These are phyloP conservation scores for Suillus fuscotomentosus DNA, from an alignment of 768 basidiomycete species.

Conservation along the genomic window DNA sequence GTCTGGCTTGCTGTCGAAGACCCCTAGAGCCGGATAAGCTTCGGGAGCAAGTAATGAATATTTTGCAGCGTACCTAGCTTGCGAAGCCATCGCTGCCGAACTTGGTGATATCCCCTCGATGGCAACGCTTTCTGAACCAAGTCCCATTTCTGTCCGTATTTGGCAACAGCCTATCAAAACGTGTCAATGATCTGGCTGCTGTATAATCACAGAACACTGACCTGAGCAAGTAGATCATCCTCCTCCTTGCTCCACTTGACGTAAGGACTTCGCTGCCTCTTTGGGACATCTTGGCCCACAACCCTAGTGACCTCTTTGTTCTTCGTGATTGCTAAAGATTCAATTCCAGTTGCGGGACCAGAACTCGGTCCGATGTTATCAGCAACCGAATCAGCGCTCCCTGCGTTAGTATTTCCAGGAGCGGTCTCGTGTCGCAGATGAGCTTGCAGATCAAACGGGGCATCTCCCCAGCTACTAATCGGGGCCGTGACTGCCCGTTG, in stretches of 20 bases:
- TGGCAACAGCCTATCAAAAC: slow-evolving; percentile 34
- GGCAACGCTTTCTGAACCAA: slow-evolving; percentile 40
- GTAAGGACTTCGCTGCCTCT: slow-evolving; percentile 39
- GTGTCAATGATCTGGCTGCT: background rate
- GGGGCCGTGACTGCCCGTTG: background rate
- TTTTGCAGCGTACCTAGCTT: slow-evolving; percentile 31
- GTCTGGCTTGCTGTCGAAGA: slow-evolving; percentile 37
- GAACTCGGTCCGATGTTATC: slow-evolving; percentile 6
- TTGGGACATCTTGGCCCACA: slow-evolving; percentile 31
- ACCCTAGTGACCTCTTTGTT: slow-evolving; percentile 25
- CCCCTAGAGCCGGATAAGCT: slow-evolving; percentile 16
- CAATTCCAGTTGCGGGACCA: background rate
- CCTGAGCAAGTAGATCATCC: slow-evolving; percentile 39
- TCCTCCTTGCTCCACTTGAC: slow-evolving; percentile 44
- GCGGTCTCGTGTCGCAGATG: slow-evolving; percentile 10
- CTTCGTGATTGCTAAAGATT: slow-evolving; percentile 6
- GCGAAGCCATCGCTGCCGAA: slow-evolving; percentile 42
- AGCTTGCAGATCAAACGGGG: background rate
- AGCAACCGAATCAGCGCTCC: background rate
- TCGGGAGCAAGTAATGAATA: background rate
- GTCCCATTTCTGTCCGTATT: slow-evolving; percentile 40
- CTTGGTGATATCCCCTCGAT: slow-evolving; percentile 41
- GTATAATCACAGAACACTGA: slow-evolving; percentile 11
- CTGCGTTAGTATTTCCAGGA: slow-evolving; percentile 1
- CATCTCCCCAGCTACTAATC: slow-evolving; percentile 10